These are phyloP conservation scores for Tetrahymena malaccensis DNA, from an alignment of 73 alveolate species.

Conservation along the genomic window DNA sequence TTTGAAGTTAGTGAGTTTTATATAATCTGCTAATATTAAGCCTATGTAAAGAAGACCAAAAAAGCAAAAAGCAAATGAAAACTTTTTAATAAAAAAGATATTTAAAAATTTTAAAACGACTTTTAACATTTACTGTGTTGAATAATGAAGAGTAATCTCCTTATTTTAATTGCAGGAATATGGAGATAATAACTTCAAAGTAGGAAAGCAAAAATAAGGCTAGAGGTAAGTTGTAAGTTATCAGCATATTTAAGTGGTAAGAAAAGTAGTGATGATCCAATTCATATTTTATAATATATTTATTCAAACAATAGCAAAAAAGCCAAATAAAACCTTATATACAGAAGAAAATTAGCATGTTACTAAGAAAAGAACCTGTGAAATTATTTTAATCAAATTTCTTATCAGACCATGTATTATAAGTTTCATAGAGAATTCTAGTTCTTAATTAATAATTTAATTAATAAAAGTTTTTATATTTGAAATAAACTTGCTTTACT, in stretches of 20 bases:
- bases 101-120: not conserved
- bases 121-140: not conserved
- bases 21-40: not conserved
- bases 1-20: not conserved
- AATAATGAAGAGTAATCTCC: not conserved
- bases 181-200: not conserved
- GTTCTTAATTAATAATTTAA: not conserved
- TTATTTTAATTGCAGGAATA: not conserved
- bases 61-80: not conserved
- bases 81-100: not conserved
- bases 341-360: not conserved
- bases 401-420: not conserved
- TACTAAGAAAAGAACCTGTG: not conserved
- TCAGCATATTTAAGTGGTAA: not conserved
- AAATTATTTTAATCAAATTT: not conserved
- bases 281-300: not conserved
- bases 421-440: not conserved
- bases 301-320: not conserved
- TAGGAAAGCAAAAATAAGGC: not conserved
- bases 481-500: not conserved
- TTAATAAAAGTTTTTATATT: not conserved
- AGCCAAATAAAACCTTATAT: not conserved
- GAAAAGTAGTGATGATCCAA: not conserved
- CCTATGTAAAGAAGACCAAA: not conserved
- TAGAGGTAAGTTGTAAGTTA: not conserved